Evolutionary conservation across 1,139 yeast genomes (phyloP).

Genomic region (Groenewaldozyma auringiensis): DNA sequence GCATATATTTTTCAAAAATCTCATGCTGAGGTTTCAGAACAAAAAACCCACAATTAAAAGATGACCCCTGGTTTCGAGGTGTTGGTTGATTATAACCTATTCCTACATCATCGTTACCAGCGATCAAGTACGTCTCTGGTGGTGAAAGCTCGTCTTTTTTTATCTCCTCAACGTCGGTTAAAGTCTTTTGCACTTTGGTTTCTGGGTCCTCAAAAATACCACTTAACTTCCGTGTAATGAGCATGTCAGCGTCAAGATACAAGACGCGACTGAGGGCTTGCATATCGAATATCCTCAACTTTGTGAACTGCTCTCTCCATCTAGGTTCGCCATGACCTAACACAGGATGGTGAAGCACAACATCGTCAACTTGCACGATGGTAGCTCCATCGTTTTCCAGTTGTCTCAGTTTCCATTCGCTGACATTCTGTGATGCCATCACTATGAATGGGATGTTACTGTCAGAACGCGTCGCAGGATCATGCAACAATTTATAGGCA

Average conservation of each 20-base stretch:
- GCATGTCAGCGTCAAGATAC: conserved; percentile 14
- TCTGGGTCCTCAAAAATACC: conserved; percentile 12
- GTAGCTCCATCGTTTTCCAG: conserved; percentile 11
- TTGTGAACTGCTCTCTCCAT: conserved; percentile 14
- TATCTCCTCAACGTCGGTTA: neutral
- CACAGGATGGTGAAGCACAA: neutral
- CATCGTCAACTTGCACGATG: conserved; percentile 12
- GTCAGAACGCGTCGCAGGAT: conserved; percentile 8
- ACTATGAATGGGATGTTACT: conserved; percentile 12
- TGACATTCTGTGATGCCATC: conserved; percentile 11
- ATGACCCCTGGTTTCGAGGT: conserved; percentile 8
- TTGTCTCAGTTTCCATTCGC: conserved; percentile 10
- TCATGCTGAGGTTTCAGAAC: conserved; percentile 8
- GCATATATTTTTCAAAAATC: conserved; percentile 9
- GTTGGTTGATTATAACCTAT: conserved; percentile 8
- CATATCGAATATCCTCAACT: conserved; percentile 11
- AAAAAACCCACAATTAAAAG: conserved; percentile 14
- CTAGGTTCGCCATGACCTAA: neutral
- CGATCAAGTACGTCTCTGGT: conserved; percentile 10
- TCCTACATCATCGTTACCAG: conserved; percentile 10
- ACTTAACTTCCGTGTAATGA: conserved; percentile 8
- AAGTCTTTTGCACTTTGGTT: conserved; percentile 1
- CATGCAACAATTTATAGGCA: conserved; percentile 13
- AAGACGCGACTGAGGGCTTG: conserved; percentile 11
- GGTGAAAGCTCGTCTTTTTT: conserved; percentile 9